Percentiles rank a stretch among this genome's conserved stretches.
These are phyloP conservation scores for Nothophoma quercina DNA, from an alignment of 2,329 filamentous ascomycete genomes.

Conservation along the genomic window DNA sequence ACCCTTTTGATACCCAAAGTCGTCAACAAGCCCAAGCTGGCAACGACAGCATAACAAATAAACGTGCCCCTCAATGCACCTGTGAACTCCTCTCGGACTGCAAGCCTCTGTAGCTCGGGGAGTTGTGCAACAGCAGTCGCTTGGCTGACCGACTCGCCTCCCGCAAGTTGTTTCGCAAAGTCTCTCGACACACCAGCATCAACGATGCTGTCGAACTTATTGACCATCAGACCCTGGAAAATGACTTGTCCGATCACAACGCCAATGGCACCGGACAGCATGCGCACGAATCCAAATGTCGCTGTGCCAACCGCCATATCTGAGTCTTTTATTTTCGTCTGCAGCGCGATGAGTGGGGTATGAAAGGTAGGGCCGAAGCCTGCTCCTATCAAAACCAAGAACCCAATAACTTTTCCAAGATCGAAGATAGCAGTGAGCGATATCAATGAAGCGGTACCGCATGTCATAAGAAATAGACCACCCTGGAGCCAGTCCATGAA, in stretches of 20 bases:
- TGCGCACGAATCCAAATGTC: slow-evolving; percentile 58
- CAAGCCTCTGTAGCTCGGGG: slow-evolving; percentile 39
- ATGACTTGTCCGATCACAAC: slow-evolving; percentile 61
- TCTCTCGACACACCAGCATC: slow-evolving; percentile 26
- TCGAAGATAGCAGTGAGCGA: slow-evolving; percentile 21
- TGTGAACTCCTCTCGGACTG: slow-evolving; percentile 54
- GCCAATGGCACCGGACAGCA: slow-evolving; percentile 56
- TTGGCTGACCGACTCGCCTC: slow-evolving; percentile 45
- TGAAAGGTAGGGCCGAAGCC: slow-evolving; percentile 65
- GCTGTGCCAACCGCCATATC: slow-evolving; percentile 62
- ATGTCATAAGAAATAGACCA: slow-evolving; percentile 43
- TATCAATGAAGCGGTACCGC: slow-evolving; percentile 46
- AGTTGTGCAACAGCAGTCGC: slow-evolving; percentile 32
- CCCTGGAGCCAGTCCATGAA: slow-evolving; percentile 49
- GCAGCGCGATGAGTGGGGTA: slow-evolving; percentile 62
- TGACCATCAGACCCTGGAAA: slow-evolving; percentile 65
- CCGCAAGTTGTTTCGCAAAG: slow-evolving; percentile 35
- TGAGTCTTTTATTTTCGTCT: slow-evolving; percentile 63
- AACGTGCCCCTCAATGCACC: slow-evolving; percentile 57
- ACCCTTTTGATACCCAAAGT: slow-evolving; percentile 46
- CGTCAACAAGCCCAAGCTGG: slow-evolving; percentile 41
- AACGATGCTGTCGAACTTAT: slow-evolving; percentile 41
- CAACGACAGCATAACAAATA: slow-evolving; percentile 59
- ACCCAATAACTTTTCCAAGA: slow-evolving; percentile 52
- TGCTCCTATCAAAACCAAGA: slow-evolving; percentile 59